A percentile compares a stretch with the other conserved stretches of the same genome.
phyloP scores from a whole-genome alignment of 768 basidiomycete genomes.

The Exidia glandulosa region DNA sequence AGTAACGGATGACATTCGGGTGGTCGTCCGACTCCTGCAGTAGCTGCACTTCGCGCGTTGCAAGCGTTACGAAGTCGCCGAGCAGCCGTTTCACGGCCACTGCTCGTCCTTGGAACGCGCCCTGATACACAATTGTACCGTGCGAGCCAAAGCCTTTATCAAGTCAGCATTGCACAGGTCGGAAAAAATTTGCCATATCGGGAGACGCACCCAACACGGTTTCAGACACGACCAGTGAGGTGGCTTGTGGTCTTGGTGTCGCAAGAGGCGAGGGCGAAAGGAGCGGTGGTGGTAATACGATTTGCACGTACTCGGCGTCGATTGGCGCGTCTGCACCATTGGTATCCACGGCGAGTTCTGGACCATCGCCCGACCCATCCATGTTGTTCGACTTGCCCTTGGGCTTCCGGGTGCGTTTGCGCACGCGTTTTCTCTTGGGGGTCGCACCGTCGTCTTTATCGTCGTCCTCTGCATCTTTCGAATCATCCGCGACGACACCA shows the following conservation, averaged over 20 bases:
- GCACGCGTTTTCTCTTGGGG: slow-evolving; percentile 18
- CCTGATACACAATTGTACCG: slow-evolving; percentile 90
- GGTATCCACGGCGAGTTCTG: too few species aligned
- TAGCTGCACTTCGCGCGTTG: slow-evolving; percentile 84
- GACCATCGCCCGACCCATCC: neutral
- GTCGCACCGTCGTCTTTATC: slow-evolving; percentile 12
- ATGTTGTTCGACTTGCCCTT: slow-evolving; percentile 38
- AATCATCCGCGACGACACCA: neutral
- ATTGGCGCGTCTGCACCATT: neutral
- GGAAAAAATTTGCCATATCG: neutral
- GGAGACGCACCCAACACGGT: slow-evolving; percentile 51
- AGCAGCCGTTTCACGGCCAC: slow-evolving; percentile 98
- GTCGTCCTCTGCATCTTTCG: slow-evolving; percentile 14
- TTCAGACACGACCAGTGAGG: slow-evolving; percentile 64
- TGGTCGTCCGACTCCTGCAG: slow-evolving; percentile 97
- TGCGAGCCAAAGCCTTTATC: slow-evolving; percentile 82
- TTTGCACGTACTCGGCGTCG: slow-evolving; percentile 4
- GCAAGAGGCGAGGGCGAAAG: neutral
- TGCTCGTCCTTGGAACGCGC: slow-evolving; percentile 90
- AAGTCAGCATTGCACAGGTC: slow-evolving; percentile 1
- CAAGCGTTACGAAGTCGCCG: slow-evolving; percentile 90
- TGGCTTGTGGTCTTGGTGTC: slow-evolving; percentile 7
- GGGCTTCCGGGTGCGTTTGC: slow-evolving; percentile 22
- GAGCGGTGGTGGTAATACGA: slow-evolving; percentile 13
- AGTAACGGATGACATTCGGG: slow-evolving; percentile 96